phyloP scores from a whole-genome alignment of 2,329 filamentous ascomycete genomes.

The Colletotrichum destructivum region DNA sequence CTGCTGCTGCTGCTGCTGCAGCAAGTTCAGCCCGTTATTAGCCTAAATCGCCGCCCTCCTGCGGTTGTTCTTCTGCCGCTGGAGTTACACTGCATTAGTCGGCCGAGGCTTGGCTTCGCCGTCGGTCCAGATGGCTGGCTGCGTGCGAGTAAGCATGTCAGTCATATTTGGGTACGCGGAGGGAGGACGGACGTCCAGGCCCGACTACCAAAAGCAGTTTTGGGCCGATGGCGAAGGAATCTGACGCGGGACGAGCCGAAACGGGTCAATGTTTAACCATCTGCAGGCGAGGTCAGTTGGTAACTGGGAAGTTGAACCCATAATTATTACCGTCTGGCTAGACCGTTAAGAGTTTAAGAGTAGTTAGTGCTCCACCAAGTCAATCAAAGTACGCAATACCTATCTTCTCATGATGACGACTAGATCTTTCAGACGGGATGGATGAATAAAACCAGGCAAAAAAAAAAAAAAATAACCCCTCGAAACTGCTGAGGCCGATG shows the following conservation, averaged over 20 bases:
- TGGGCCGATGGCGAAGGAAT: neutral
- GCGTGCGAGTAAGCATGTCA: neutral
- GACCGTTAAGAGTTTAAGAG: neutral
- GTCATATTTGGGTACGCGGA: neutral
- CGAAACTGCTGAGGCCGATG: too few relatives aligned
- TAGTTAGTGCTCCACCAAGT: too few relatives aligned
- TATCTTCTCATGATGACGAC: too few relatives aligned
- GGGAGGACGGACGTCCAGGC: neutral
- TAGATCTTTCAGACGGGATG: too few relatives aligned
- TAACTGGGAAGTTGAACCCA: neutral
- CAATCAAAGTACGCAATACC: too few relatives aligned
- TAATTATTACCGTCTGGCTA: neutral
- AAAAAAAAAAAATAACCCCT: too few relatives aligned
- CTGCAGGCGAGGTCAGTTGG: too few relatives aligned
- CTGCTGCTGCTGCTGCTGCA: neutral
- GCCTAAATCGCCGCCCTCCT: neutral
- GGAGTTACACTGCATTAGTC: constrained; percentile 1
- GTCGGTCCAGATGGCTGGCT: neutral
- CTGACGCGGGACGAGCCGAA: neutral
- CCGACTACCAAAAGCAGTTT: neutral
- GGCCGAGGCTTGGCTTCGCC: constrained; percentile 1
- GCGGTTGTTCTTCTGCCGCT: neutral
- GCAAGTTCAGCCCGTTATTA: neutral
- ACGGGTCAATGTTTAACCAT: neutral
- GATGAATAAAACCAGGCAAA: neutral